phyloP scores from a whole-genome alignment of 1,284 basidiomycete species.

The Puccinia hordei region DNA sequence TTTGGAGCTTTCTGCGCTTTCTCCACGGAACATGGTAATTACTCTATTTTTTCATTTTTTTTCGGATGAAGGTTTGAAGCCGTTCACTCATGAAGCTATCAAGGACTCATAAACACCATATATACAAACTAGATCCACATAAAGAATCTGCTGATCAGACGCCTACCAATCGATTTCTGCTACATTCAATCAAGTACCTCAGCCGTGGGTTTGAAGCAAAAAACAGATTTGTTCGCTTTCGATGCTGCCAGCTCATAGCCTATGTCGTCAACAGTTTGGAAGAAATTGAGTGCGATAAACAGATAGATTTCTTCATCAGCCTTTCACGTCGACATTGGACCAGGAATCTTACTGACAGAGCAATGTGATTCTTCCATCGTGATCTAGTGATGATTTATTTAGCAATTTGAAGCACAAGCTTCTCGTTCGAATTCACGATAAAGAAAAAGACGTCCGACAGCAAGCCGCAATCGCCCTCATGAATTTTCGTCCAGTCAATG shows the following conservation, averaged over 20 bases:
- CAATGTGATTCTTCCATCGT: constrained; percentile 24
- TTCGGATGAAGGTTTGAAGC: constrained; percentile 2
- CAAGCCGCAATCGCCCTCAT: constrained; percentile 83
- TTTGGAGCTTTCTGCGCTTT: constrained; percentile 79
- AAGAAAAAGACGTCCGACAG: constrained; percentile 77
- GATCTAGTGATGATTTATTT: constrained; percentile 76
- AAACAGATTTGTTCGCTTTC: constrained; percentile 82
- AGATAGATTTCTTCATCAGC: background rate
- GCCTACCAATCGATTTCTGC: constrained; percentile 50
- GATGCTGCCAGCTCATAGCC: constrained; percentile 76
- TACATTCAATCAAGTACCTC: constrained; percentile 72
- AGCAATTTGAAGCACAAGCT: constrained; percentile 69
- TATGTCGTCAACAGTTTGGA: constrained; percentile 78
- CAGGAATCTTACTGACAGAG: background rate
- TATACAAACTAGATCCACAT: constrained; percentile 17
- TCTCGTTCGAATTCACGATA: constrained; percentile 79
- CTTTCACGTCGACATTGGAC: background rate
- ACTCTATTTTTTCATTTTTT: too few relatives aligned
- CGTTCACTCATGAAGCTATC: background rate
- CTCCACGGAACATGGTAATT: constrained; percentile 74
- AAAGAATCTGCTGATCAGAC: constrained; percentile 51
- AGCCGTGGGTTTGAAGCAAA: constrained; percentile 82
- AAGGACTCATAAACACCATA: background rate
- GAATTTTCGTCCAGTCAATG: constrained; percentile 73
- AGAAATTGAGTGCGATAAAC: constrained; percentile 73